Base-by-base conservation (phyloP, 148 eudicot genomes). In the Chenopodium formosanum region DNA sequence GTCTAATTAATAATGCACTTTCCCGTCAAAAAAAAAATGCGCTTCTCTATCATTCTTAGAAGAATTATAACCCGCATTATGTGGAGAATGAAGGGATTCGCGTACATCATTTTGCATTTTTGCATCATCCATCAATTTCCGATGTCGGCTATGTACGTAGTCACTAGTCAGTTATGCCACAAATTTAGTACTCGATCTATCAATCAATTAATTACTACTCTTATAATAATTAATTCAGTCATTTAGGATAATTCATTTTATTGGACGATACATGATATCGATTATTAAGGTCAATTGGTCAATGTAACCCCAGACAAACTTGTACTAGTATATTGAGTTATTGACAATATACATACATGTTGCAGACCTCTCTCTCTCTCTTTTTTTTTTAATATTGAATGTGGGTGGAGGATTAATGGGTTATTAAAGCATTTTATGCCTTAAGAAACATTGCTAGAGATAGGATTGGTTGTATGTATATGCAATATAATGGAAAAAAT, bases 91-190 rank as follows among this genome's bases (percentile, higher is more conserved):
- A 20, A 20, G 32, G 32, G 23, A 48, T 27, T 27, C 58, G 19
- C 76, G 32, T 37, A 10, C 70, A 34, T 69, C 75, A 70, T 31
- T 53, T 70, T 62, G 13, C 66, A 62, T 62, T 31, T 53, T 70
- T 62, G 13, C 66, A 62, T 62, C 68, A 47, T 22, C 37, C 69
- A 14, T 47, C 82, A 70, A 37, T 80, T 80, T 62, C 77, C 77
- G 62, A 80, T 23, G 77, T 65, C n/a, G 58, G 69, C 71, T 7
- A 25, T 5, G 31, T 76, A 25, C 14, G 31, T 76, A 13, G 80
- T 65, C 29, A 64, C 22, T 76, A 13, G 80, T 65, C 29, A 64
- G 27, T 63, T 62, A 40, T 46, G 47, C 71, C 1, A 40, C 25
- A 37, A 70, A 50, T 37, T 40, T 37, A 70, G 25, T 7, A 70